Evolutionary conservation across 768 basidiomycete genomes (phyloP), one percentile per base, ranked within the genome.

Genomic region (Podaxis sp.): DNA sequence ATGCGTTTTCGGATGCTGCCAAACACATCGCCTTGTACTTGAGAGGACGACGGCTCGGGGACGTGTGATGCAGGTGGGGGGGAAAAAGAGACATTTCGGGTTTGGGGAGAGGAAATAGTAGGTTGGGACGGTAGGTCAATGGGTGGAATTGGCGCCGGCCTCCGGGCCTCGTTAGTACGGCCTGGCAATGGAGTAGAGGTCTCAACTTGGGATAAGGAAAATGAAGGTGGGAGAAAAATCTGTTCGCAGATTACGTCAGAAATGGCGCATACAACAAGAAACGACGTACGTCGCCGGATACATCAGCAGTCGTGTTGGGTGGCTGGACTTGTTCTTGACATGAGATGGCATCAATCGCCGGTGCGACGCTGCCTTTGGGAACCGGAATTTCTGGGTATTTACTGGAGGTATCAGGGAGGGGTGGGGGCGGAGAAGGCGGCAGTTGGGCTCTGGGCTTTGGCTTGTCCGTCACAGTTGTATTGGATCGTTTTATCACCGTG

Each of bases 191-290:
- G 86, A 4, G 85, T 87, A 2, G 86, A 87, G 28, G 84, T 86
- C 36, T 73, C 68, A 22, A 87, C 69, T 61, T 84, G 74, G 11
- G 80, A 75, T 5, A 77, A 72, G 33, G 83, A 81, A 66, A 86
- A 87, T 6, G 85, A 86, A 3, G 84, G 85, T 1, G 84, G 84
- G 20, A 83, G 70, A 62, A 80, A 84, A n/a, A 75, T 72, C 83
- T 79, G 38, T 24, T 51, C 51, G n/a, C 1, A 64, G 52, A 8
- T n/a, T 28, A 22, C 15, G 24, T 49, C 22, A 50, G 46, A 37
- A 10, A 26, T 4, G 17, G 12, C 33, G 0, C 12, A 36, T 24
- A 5, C 11, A 17, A 33, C 20, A 10, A 20, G 6, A 4, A 24
- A n/a, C 12, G 12, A 50, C 61, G 24, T 56, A 62, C 61, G 5